Percentiles rank a stretch among this genome's conserved stretches.
Evolutionary conservation across 1,284 basidiomycete species (phyloP).

Genomic region (Stygiomarasmius scandens): DNA sequence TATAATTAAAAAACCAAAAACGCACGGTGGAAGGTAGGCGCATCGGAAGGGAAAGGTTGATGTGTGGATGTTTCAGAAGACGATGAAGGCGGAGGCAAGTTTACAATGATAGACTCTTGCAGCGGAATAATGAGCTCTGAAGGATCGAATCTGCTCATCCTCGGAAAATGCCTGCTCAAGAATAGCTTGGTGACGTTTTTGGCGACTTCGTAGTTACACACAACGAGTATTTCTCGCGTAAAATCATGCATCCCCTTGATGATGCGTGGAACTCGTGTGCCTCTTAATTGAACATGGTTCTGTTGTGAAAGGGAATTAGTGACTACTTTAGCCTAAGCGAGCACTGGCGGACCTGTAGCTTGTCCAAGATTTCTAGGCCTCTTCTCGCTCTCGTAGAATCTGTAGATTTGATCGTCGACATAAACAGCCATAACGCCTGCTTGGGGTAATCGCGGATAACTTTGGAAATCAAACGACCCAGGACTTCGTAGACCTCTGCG

Average conservation of each 20-base stretch:
- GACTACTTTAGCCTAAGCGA: not conserved
- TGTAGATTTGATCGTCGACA: constrained; percentile 87
- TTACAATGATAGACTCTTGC: constrained; percentile 92
- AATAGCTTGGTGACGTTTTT: constrained; percentile 49
- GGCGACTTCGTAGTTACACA: constrained; percentile 66
- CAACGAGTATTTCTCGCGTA: constrained; percentile 67
- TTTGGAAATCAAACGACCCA: constrained; percentile 72
- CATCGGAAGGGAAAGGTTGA: constrained; percentile 80
- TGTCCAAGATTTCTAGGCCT: constrained; percentile 67
- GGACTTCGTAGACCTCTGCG: constrained; percentile 62
- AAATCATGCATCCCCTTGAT: constrained; percentile 60
- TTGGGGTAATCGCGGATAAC: constrained; percentile 87
- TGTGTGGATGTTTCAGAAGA: constrained; percentile 62
- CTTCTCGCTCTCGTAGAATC: constrained; percentile 64
- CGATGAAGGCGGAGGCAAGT: constrained; percentile 77
- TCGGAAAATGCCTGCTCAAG: constrained; percentile 70
- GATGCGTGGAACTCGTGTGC: constrained; percentile 50
- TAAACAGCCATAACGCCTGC: constrained; percentile 94
- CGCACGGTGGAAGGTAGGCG: constrained; percentile 80
- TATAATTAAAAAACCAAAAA: not conserved
- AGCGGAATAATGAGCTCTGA: constrained; percentile 85
- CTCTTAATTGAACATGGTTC: constrained; percentile 41
- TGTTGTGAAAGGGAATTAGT: constrained; percentile 15
- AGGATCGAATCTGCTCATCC: constrained; percentile 58
- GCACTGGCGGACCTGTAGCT: constrained; percentile 58